A percentile compares a stretch with the other conserved stretches of the same genome.
Evolutionary conservation across 768 basidiomycete species (phyloP).

Genomic region (Podaxis sp.): DNA sequence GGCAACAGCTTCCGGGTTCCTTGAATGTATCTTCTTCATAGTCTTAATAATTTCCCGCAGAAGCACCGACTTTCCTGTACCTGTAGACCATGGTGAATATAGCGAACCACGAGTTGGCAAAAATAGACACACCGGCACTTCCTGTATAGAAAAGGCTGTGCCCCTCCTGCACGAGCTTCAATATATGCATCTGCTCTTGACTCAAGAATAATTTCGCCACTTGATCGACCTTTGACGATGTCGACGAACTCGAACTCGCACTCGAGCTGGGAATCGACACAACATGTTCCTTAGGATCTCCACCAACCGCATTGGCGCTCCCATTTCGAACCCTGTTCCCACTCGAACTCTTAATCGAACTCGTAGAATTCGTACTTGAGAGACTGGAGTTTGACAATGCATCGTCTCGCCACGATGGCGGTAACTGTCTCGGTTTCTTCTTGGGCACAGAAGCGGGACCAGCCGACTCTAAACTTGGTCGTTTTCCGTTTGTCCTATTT

Average conservation of each 20-base stretch:
- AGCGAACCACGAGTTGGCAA: background rate
- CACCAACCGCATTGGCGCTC: background rate
- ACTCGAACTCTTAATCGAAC: background rate
- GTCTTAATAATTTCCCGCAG: slow-evolving; percentile 86
- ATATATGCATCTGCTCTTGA: slow-evolving; percentile 81
- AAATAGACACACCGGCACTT: slow-evolving; percentile 76
- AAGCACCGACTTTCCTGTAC: slow-evolving; percentile 95
- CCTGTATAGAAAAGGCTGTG: slow-evolving; percentile 94
- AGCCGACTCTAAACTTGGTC: slow-evolving; percentile 27
- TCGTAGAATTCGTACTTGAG: background rate
- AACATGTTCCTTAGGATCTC: background rate
- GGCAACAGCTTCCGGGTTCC: slow-evolving; percentile 71
- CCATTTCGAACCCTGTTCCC: background rate
- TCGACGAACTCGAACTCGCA: slow-evolving; percentile 12
- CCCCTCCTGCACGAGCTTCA: slow-evolving; percentile 71
- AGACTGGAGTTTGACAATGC: slow-evolving; percentile 35
- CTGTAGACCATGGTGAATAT: slow-evolving; percentile 36
- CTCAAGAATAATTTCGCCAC: slow-evolving; percentile 62
- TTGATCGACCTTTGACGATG: slow-evolving; percentile 22
- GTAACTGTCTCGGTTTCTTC: slow-evolving; percentile 60
- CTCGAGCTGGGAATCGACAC: slow-evolving; percentile 18
- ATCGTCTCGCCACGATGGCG: slow-evolving; percentile 43
- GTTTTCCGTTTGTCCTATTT: slow-evolving; percentile 34
- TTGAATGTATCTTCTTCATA: slow-evolving; percentile 55
- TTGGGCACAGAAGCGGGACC: slow-evolving; percentile 23